These are phyloP conservation scores for Mortierella sp. DNA, from an alignment of 371 early-diverging fungal genomes.

Conservation along the genomic window DNA sequence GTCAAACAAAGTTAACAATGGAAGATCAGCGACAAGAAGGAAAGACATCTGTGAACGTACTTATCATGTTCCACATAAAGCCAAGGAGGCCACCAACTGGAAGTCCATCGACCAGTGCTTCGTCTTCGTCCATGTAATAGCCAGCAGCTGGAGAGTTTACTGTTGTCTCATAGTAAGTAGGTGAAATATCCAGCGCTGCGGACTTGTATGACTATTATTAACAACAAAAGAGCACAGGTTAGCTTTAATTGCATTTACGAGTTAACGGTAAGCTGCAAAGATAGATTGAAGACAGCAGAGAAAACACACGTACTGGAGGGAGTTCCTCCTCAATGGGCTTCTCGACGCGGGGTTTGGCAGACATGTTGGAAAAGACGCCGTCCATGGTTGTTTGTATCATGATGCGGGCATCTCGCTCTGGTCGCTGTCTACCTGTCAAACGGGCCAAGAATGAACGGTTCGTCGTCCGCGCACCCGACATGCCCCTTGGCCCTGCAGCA, in stretches of 20 bases:
- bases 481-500: background rate
- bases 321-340: slow-evolving; percentile 39
- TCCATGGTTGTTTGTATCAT: slow-evolving; percentile 59
- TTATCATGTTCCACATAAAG: slow-evolving; percentile 74
- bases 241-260: background rate
- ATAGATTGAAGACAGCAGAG: background rate
- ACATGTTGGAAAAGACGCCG: slow-evolving; percentile 75
- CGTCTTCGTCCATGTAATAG: slow-evolving; percentile 60
- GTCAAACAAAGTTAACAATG: background rate
- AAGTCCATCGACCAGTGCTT: slow-evolving; percentile 73
- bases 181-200: slow-evolving; percentile 72
- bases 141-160: slow-evolving; percentile 67
- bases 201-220: slow-evolving; percentile 69
- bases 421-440: slow-evolving; percentile 42
- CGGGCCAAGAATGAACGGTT: slow-evolving; percentile 39
- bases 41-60: slow-evolving; percentile 44
- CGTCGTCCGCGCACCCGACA: slow-evolving; percentile 28
- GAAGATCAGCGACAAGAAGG: background rate
- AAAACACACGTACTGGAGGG: slow-evolving; percentile 29
- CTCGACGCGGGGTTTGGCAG: slow-evolving; percentile 70
- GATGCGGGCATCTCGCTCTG: slow-evolving; percentile 35
- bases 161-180: slow-evolving; percentile 71
- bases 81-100: slow-evolving; percentile 72
- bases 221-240: background rate
- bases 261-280: background rate